Evolutionary conservation across 768 basidiomycete species (phyloP), one percentile per base, ranked within the genome.

Genomic region (Agrocybe pediades): DNA sequence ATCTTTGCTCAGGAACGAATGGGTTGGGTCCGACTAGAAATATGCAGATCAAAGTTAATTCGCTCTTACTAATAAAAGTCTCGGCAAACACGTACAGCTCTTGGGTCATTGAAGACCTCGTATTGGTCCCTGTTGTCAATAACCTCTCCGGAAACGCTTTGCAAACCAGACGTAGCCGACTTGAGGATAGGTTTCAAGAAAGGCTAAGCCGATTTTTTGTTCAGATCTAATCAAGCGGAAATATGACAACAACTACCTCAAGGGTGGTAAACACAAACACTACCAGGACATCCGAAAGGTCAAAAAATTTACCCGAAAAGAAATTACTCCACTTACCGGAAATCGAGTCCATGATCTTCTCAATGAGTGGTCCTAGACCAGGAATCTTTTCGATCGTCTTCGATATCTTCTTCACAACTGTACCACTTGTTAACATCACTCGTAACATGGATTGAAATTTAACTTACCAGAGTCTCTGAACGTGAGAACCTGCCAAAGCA

Each of bases 1-100:
- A 65, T 94, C 91, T 72, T 93, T 93, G 66, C 88, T 91, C 68
- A 94, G 69, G 76, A 91, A 90, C 2, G 90, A 92, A 66, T 93
- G 91, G 2, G 91, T 95, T 2, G 92, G 92, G 65, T 95, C 92
- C 27, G 86, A 88, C 85, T 90, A 60, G 1, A 25, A 27, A 25
- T 29, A 16, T 26, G n/a, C n/a, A n/a, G n/a, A n/a, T n/a, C n/a
- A n/a, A n/a, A n/a, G n/a, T n/a, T n/a, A n/a, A n/a, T n/a, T n/a
- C n/a, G n/a, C n/a, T n/a, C 15, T 21, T 23, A 45, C 44, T 39
- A 29, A 5, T 23, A 6, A 41, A 21, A 11, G 11, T 9, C 16
- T 23, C 23, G n/a, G 23, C 39, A 43, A 66, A 33, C 54, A 77
- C 78, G 65, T 60, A 89, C 88, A 13, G 90, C 88, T 54, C 81